phyloP scores from a whole-genome alignment of 257 asterid genomes.

The Primulina eburnea region DNA sequence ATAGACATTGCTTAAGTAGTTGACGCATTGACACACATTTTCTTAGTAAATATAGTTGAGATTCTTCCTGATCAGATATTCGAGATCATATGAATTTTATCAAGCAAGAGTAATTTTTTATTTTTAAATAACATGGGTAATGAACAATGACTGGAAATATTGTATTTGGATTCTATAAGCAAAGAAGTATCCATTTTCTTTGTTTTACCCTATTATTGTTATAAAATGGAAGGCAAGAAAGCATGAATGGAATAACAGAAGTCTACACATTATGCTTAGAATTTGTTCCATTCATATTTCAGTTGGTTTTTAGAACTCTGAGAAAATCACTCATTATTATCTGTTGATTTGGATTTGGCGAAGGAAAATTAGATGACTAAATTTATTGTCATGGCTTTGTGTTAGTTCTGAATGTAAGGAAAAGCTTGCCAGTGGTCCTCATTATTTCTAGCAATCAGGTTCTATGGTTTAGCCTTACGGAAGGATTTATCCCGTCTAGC shows the following conservation, averaged over 20 bases:
- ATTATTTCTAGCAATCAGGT: slow-evolving; percentile 7
- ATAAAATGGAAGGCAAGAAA: neutral
- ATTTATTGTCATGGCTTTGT: no score
- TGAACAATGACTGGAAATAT: neutral
- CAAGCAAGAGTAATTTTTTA: neutral
- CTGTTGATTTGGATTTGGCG: neutral
- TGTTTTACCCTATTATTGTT: neutral
- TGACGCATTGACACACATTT: slow-evolving; percentile 2
- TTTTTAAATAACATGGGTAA: neutral
- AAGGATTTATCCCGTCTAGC: slow-evolving; percentile 13
- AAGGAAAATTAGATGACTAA: neutral
- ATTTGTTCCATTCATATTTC: neutral
- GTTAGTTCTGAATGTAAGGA: neutral
- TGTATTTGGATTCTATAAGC: neutral
- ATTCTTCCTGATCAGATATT: slow-evolving; percentile 6
- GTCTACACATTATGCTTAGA: neutral
- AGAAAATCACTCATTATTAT: neutral
- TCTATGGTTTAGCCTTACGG: slow-evolving; percentile 14
- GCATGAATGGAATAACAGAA: no score
- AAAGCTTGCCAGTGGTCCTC: slow-evolving; percentile 1
- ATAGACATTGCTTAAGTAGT: neutral
- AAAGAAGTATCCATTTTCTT: neutral
- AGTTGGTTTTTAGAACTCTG: neutral
- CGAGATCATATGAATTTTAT: neutral
- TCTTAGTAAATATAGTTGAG: neutral